Conservation (phyloP, 2,329 filamentous ascomycete species). For the Talaromyces albobiverticillius region DNA sequence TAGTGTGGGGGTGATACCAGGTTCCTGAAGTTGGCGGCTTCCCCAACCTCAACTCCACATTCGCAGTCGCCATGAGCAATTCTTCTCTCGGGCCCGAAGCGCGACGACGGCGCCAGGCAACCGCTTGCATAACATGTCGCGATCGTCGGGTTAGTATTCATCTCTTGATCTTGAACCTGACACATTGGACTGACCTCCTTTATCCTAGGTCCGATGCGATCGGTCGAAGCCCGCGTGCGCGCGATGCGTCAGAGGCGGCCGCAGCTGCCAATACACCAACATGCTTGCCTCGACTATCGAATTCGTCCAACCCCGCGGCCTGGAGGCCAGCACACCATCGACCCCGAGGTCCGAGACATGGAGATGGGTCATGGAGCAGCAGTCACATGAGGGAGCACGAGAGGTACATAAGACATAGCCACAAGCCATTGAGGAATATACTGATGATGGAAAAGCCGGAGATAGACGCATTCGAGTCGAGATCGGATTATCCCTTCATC, state of each 20-base stretch:
- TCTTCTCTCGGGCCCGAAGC: not conserved
- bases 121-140: not conserved
- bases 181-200: too few species aligned
- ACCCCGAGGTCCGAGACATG: not conserved
- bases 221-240: not conserved
- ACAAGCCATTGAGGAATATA: not conserved
- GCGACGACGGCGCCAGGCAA: not conserved
- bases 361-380: not conserved
- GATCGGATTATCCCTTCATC: not conserved
- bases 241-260: not conserved
- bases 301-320: not conserved
- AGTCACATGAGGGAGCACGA: not conserved
- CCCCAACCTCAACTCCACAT: too few species aligned
- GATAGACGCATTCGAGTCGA: not conserved
- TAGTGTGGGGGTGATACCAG: too few species aligned
- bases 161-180: not conserved
- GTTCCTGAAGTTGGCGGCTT: too few species aligned
- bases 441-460: not conserved
- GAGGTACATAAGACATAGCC: not conserved
- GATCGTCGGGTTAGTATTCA: not conserved
- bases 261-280: not conserved
- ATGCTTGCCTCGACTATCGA: not conserved
- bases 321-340: not conserved
- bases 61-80: conserved; percentile 9
- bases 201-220: not conserved